Base-by-base conservation (phyloP, 1,139 yeast species). In the Citeromyces siamensis region DNA sequence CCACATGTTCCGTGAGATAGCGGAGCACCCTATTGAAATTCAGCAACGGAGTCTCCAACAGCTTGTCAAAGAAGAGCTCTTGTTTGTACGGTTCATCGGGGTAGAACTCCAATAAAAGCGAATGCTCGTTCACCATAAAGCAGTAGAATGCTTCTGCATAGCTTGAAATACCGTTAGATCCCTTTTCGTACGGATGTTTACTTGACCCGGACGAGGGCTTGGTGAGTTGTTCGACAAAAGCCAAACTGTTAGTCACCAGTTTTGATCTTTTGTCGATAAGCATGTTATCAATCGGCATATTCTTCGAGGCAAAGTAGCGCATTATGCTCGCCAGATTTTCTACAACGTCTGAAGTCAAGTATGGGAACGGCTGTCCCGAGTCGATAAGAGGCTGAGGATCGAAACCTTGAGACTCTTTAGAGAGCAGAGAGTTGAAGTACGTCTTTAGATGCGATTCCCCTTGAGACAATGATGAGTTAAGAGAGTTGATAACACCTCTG, bases 111-210 rank as follows among this genome's bases (percentile, higher is more conserved):
- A 64, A 52, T 2, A 71, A 45, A 12, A 73, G 51, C 5, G 64
- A 62, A 34, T 56, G 48, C 43, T 74, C 79, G 23, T 65, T 65
- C n/a, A 64, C 60, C 34, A 78, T 53, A 34, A 68, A 64, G 6
- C 66, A 64, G 28, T 64, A 51, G 9, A 78, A 50, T 2, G 77
- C 77, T 26, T 64, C 69, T 6, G 73, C 66, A 49, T 75, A 81
- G 33, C 58, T 55, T 26, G 60, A 60, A 33, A 82, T 68, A 5
- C 84, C 81, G 49, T 71, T 75, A 35, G 71, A 62, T 2, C 82
- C 82, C 47, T 66, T 71, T 46, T 78, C 83, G 49, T 76, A 66
- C 1, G 66, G 80, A 55, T 47, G 7, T 58, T 40, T 57, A 31
- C 60, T 56, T 19, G 68, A 50, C 32, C 55, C 56, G 33, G 59